Evolutionary conservation across 1,284 basidiomycete genomes (phyloP).

Genomic region (Melampsora abietis-canadensis): DNA sequence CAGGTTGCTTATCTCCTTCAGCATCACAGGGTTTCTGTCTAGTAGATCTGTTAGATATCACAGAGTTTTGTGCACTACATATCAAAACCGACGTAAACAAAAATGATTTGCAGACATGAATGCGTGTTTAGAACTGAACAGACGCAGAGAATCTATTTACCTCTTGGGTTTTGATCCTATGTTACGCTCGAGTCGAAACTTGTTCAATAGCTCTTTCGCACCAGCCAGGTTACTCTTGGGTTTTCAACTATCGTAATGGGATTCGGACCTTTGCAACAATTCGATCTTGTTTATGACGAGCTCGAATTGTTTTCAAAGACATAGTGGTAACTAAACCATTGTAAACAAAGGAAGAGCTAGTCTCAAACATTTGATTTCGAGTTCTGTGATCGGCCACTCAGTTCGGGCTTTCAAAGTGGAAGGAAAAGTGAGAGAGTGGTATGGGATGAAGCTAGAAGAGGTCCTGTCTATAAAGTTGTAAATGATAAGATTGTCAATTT

Average conservation of each 20-base stretch:
- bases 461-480: too few species aligned
- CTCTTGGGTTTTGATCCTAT: slow-evolving; percentile 12
- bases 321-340: too few species aligned
- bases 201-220: slow-evolving; percentile 19
- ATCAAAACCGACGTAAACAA: neutral
- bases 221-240: slow-evolving; percentile 13
- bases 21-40: neutral
- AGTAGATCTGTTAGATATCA: slow-evolving; percentile 12
- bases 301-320: too few species aligned
- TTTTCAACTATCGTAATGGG: slow-evolving; percentile 10
- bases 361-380: too few species aligned
- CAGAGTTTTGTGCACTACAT: slow-evolving; percentile 3
- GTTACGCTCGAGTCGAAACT: slow-evolving; percentile 5
- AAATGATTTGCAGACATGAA: neutral
- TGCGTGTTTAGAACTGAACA: neutral
- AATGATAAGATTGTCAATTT: too few species aligned
- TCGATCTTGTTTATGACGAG: too few species aligned
- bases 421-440: too few species aligned
- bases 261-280: too few species aligned
- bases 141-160: neutral
- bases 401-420: too few species aligned
- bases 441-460: too few species aligned
- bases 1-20: neutral
- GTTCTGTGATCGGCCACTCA: too few species aligned
- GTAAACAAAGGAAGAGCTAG: too few species aligned